Base-by-base conservation (phyloP, 1,284 basidiomycete genomes). In the Fomes fomentarius region DNA sequence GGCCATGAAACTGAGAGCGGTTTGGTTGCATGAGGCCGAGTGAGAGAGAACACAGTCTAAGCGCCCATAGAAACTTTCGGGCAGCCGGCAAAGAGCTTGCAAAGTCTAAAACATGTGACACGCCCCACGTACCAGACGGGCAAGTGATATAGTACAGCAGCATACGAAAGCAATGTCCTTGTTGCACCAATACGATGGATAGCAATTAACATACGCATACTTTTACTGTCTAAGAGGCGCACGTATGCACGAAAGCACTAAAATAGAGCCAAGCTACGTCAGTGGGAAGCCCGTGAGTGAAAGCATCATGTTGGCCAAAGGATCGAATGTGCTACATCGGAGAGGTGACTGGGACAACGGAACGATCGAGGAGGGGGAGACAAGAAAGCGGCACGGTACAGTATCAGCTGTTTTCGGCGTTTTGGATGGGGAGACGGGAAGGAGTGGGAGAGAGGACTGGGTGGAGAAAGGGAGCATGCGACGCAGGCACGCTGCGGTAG, bases 181-280 rank as follows among this genome's bases (percentile, higher is more conserved):
- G 51, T 54, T 56, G 56, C 58, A 58, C 59, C 46, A 58, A 49
- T 37, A 59, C 50, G 41, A 54, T 48, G 50, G 58, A 60, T 62
- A 64, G 52, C 56, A 42, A 66, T 66, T 66, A 66, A 58, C 61
- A 60, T 63, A 66, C 57, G 64, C 64, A 64, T 66, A 66, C 64
- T 66, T 64, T 64, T 66, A 64, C 60, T 64, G 64, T 66, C 64
- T 63, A 57, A 60, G 60, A 60, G 63, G 62, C 64, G 65, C 66
- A 65, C 63, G 62, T 58, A 70, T 68, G 69, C 67, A 68, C 63
- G 64, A 64, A 63, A 65, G 65, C 64, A 63, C 58, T 69, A 69
- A 56, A 61, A 62, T 69, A 69, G 58, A 56, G 59, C 61, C 60
- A 53, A 57, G 49, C 52, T 57, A 59, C 56, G 61, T 56, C 54